These are phyloP conservation scores for Citrullus mucosospermus DNA, from an alignment of 306 rosid genomes.

Conservation along the genomic window DNA sequence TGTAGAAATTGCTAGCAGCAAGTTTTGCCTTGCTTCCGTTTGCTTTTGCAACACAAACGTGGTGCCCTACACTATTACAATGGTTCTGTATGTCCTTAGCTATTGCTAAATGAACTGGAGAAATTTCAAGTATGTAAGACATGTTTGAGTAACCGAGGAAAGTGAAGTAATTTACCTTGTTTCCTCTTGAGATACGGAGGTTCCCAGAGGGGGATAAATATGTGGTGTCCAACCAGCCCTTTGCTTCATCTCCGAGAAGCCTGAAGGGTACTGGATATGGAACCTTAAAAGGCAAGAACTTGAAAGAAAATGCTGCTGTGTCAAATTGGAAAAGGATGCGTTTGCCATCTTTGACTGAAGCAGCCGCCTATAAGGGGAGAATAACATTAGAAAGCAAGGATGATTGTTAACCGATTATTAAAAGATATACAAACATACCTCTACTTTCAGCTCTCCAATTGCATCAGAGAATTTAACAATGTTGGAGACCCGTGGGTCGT, in stretches of 20 bases:
- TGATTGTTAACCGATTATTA: background rate
- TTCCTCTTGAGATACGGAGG: conserved; percentile 93
- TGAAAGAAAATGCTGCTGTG: conserved; percentile 82
- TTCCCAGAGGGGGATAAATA: conserved; percentile 75
- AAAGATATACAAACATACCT: conserved; percentile 35
- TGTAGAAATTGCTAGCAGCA: conserved; percentile 59
- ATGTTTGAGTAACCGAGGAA: background rate
- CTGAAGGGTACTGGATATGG: conserved; percentile 98
- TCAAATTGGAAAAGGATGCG: conserved; percentile 80
- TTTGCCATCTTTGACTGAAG: conserved; percentile 73
- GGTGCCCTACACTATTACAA: conserved; percentile 93
- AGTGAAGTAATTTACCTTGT: conserved; percentile 50
- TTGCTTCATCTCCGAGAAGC: conserved; percentile 93
- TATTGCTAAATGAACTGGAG: background rate
- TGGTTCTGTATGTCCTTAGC: conserved; percentile 34
- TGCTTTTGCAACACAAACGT: conserved; percentile 89
- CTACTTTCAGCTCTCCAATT: conserved; percentile 94
- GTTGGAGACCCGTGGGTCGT: conserved; percentile 76
- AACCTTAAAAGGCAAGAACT: conserved; percentile 83
- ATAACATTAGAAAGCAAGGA: background rate
- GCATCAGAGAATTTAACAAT: conserved; percentile 82
- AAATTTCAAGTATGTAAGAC: background rate
- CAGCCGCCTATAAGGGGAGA: conserved; percentile 49
- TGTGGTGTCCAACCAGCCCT: conserved; percentile 96
- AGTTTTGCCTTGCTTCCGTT: conserved; percentile 61